These are phyloP conservation scores for Coccomyxa sp. DNA, from an alignment of 139 green algal species.

Conservation along the genomic window DNA sequence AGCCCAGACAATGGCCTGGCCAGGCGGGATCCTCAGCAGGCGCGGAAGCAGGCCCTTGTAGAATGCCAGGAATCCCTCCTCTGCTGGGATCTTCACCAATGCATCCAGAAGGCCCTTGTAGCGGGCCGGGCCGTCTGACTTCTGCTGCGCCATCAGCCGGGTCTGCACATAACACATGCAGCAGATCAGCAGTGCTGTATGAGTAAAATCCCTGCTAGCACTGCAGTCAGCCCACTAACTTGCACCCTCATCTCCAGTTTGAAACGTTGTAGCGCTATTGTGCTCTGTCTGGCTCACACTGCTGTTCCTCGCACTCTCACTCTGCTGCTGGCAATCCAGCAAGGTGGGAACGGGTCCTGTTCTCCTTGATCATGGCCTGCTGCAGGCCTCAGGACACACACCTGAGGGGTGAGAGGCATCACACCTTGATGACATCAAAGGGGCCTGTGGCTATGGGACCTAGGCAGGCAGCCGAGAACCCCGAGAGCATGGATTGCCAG, in stretches of 20 bases:
- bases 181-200: no score
- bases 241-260: neutral
- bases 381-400: neutral
- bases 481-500: conserved; percentile 76
- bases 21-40: conserved; percentile 91
- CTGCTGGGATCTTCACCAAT: conserved; percentile 63
- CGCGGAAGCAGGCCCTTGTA: conserved; percentile 88
- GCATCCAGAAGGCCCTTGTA: conserved; percentile 86
- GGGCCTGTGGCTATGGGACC: conserved; percentile 83
- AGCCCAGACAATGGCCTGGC: conserved; percentile 90
- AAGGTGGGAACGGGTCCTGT: no score
- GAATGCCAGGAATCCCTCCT: conserved; percentile 83
- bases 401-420: no score
- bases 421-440: conserved; percentile 90
- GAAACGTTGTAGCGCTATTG: no score
- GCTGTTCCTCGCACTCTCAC: no score
- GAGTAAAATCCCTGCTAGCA: neutral
- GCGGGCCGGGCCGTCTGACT: conserved; percentile 35
- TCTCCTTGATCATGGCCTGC: no score
- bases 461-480: conserved; percentile 81
- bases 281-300: no score
- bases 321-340: no score
- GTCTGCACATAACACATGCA: conserved; percentile 60
- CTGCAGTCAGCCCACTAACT: neutral
- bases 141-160: conserved; percentile 82